Percentiles rank a stretch among this genome's conserved stretches.
These are phyloP conservation scores for Candida nitratophila DNA, from an alignment of 805 yeast genomes.

Conservation along the genomic window DNA sequence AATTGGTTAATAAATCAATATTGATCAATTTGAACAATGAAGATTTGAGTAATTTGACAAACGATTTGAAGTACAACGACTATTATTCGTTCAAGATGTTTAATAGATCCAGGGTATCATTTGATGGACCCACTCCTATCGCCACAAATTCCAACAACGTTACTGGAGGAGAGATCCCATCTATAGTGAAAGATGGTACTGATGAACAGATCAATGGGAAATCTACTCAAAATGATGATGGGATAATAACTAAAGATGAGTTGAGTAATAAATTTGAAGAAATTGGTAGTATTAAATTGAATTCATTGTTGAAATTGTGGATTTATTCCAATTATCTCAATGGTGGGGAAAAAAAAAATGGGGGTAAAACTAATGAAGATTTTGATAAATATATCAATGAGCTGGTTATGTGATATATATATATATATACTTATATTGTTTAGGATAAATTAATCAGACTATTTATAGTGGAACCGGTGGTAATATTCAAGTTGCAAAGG, in stretches of 20 bases:
- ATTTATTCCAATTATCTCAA: slow-evolving; percentile 5
- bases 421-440: not conserved
- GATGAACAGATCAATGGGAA: too few species aligned
- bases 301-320: slow-evolving; percentile 18
- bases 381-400: not conserved
- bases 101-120: not conserved
- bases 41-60: slow-evolving; percentile 9
- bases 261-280: slow-evolving; percentile 9
- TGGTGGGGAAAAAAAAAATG: too few species aligned
- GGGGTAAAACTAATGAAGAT: not conserved
- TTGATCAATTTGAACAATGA: slow-evolving; percentile 29
- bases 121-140: not conserved
- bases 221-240: not conserved
- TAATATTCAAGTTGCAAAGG: slow-evolving; percentile 44
- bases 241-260: slow-evolving; percentile 2
- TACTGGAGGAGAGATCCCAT: not conserved
- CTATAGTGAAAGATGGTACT: not conserved
- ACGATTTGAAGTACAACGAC: slow-evolving; percentile 1
- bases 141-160: not conserved
- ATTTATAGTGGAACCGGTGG: slow-evolving; percentile 42
- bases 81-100: slow-evolving; percentile 2
- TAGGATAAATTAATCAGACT: slow-evolving; percentile 27
- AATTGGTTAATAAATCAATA: slow-evolving; percentile 62
- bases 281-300: slow-evolving; percentile 14
- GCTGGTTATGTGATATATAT: not conserved